Percentiles rank a stretch among this genome's conserved stretches.
Evolutionary conservation across 2,329 filamentous ascomycete genomes (phyloP).

Genomic region (Trichoderma polysporum): DNA sequence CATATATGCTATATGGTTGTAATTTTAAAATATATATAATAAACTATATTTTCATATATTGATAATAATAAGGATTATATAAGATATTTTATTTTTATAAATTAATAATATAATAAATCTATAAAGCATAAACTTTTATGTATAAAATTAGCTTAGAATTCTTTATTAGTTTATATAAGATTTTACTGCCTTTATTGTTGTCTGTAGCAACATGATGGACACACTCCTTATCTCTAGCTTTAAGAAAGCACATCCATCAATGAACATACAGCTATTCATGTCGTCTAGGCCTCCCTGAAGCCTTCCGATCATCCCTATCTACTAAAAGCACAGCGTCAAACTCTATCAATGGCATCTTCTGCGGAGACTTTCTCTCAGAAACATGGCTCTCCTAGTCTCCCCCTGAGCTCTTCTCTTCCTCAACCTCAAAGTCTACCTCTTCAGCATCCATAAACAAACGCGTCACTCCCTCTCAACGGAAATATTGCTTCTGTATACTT

Average conservation of each 20-base stretch:
- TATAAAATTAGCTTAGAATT: no score
- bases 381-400: slow-evolving; percentile 34
- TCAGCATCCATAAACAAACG: neutral
- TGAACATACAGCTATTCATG: neutral
- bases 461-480: slow-evolving; percentile 38
- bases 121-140: no score
- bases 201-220: no score
- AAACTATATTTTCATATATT: no score
- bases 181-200: no score
- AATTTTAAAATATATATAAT: no score
- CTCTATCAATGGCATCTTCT: slow-evolving; percentile 29
- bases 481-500: slow-evolving; percentile 21
- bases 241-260: slow-evolving; percentile 13
- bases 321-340: slow-evolving; percentile 25
- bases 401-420: slow-evolving; percentile 35
- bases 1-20: no score
- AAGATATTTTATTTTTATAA: no score
- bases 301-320: slow-evolving; percentile 36
- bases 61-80: no score
- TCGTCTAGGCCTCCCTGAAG: slow-evolving; percentile 32
- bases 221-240: slow-evolving; percentile 41
- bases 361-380: slow-evolving; percentile 38
- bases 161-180: no score
- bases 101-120: no score
- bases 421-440: slow-evolving; percentile 6